Evolutionary conservation across 306 rosid species (phyloP).

Genomic region (Corylus avellana): DNA sequence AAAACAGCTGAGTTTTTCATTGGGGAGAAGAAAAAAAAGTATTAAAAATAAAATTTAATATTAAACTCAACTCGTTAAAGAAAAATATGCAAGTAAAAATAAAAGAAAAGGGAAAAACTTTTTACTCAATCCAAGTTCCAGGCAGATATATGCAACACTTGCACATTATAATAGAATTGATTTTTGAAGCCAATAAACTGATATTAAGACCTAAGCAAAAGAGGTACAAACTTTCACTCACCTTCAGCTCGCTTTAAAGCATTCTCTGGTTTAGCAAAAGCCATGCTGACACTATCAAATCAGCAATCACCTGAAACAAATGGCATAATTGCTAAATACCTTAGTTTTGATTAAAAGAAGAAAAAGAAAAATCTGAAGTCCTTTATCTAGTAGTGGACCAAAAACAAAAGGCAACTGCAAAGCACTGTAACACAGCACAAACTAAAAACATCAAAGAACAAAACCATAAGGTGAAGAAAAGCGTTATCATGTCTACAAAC

Average conservation of each 20-base stretch:
- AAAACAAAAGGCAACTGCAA: background rate
- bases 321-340: background rate
- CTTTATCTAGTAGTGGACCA: background rate
- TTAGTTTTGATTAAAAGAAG: background rate
- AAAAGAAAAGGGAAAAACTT: background rate
- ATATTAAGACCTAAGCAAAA: background rate
- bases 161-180: background rate
- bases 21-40: background rate
- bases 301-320: conserved; percentile 10
- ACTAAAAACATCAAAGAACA: background rate
- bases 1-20: background rate
- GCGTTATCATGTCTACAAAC: background rate
- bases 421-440: background rate
- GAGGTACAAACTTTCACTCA: background rate
- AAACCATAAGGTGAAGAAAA: background rate
- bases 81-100: background rate
- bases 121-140: background rate
- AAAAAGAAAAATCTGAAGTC: background rate
- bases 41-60: background rate
- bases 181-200: background rate
- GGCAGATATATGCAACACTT: background rate
- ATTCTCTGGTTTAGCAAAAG: conserved; percentile 59
- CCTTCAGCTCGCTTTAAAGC: conserved; percentile 73
- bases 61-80: background rate
- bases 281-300: conserved; percentile 25